These are phyloP conservation scores for Fusarium cicatricum DNA, from an alignment of 2,329 filamentous ascomycete genomes.

Conservation along the genomic window DNA sequence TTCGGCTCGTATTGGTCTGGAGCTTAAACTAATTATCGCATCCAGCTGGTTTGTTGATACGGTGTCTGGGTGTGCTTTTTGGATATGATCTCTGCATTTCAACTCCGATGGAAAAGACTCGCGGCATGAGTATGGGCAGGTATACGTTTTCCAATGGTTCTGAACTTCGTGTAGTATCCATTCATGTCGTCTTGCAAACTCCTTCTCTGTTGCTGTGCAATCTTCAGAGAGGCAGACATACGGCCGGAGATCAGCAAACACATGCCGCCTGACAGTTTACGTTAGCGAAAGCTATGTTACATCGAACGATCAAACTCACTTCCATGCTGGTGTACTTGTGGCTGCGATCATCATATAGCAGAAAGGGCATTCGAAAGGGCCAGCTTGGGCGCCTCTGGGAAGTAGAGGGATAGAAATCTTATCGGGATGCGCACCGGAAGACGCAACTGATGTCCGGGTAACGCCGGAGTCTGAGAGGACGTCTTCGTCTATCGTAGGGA, in stretches of 20 bases:
- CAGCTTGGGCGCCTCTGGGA: neutral
- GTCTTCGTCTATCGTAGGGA: rapidly evolving
- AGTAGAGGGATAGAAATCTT: neutral
- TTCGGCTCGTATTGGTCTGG: neutral
- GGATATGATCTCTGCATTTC: rapidly evolving
- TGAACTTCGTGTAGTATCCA: neutral
- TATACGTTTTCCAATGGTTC: neutral
- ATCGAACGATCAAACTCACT: rapidly evolving
- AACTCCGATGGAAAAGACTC: rapidly evolving
- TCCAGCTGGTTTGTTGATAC: rapidly evolving
- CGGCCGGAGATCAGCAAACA: neutral
- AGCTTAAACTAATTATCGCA: neutral
- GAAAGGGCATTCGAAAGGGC: conserved; percentile 9
- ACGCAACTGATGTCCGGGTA: conserved; percentile 1
- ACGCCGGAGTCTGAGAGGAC: neutral
- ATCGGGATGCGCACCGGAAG: neutral
- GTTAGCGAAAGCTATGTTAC: neutral
- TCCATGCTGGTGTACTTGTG: rapidly evolving
- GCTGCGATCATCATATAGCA: neutral
- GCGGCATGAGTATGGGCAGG: neutral
- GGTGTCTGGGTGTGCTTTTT: rapidly evolving
- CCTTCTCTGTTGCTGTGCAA: neutral
- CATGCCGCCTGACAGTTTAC: neutral
- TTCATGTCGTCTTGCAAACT: neutral
- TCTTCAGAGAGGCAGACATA: neutral